These are phyloP conservation scores for Pseudofabraea citricarpa DNA, from an alignment of 2,329 filamentous ascomycete species.

Conservation along the genomic window DNA sequence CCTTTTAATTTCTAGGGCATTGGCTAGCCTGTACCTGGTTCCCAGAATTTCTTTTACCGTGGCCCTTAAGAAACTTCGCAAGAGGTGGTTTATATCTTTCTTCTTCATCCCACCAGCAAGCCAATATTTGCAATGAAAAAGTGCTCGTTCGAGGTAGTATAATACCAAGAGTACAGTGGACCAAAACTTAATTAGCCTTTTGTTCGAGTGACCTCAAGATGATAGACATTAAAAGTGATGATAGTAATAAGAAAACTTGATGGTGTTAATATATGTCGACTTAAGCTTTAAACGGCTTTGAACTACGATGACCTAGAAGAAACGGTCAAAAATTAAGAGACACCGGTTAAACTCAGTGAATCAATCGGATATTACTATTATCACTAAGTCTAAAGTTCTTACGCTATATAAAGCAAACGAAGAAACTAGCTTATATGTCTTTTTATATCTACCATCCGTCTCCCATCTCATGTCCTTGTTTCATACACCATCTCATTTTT, in stretches of 20 bases:
- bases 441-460: background rate
- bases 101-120: too few relatives aligned
- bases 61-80: too few relatives aligned
- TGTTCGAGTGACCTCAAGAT: too few relatives aligned
- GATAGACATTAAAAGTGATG: background rate
- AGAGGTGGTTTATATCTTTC: too few relatives aligned
- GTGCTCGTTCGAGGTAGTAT: too few relatives aligned
- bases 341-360: background rate
- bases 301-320: background rate
- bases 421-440: background rate
- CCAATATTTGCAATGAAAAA: too few relatives aligned
- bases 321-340: background rate
- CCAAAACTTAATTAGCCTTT: too few relatives aligned
- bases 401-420: background rate
- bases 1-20: too few relatives aligned
- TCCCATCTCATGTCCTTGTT: background rate
- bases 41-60: too few relatives aligned
- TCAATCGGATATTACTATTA: too few relatives aligned
- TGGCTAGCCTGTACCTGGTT: too few relatives aligned
- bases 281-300: background rate
- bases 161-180: too few relatives aligned
- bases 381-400: background rate
- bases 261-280: background rate
- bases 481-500: background rate
- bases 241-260: constrained; percentile 1